Base-by-base conservation (phyloP, 2,329 filamentous ascomycete genomes). In the Helminthosporium solani region DNA sequence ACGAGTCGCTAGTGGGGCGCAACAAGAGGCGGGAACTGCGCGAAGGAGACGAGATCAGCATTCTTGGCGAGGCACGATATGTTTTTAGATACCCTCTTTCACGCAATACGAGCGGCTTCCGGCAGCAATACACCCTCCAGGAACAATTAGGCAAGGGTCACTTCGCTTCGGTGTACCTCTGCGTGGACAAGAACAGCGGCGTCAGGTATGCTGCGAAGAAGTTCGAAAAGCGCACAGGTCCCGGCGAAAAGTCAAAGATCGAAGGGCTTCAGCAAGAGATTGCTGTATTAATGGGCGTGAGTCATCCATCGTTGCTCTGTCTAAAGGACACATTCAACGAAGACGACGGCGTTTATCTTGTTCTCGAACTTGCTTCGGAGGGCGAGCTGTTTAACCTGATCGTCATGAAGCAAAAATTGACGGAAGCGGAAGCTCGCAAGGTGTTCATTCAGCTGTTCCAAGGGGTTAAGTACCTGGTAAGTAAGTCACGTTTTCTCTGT, bases 381-480 rank as follows among this genome's bases (percentile, higher is more conserved):
- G 94, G 94, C 61, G 95, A 99, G 71, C 76, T 99, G 12, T 99
- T 99, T 78, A 96, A 97, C 66, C 86, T 84, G 73, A 96, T 99
- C 50, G 87, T 96, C 20, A 85, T 86, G 78, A 92, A 95, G 72
- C 82, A 90, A 65, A 96, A 95, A 68, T 76, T 99, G 50, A 85
- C 82, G 2, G 94, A 99, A 70, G 76, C 80, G 3, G 90, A 97
- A 68, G 82, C 90, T 2, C 84, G 92, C 31, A 92, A 88, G 68
- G 78, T 99, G 18, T 97, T 97, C 67, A 78, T 84, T 21, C 94
- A 99, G 69, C 74, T 99, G 20, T 96, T 99, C 68, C 86, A 95
- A 53, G 94, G 90, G 18, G 80, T 97, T 54, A 97, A 96, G 68
- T 97, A 99, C 69, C 67, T 99, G 75, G 92, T 96, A 78, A 72